A percentile compares a stretch with the other conserved stretches of the same genome.
Conservation (phyloP, 1,139 yeast species). For the Sugiyamaella xylanicola region DNA sequence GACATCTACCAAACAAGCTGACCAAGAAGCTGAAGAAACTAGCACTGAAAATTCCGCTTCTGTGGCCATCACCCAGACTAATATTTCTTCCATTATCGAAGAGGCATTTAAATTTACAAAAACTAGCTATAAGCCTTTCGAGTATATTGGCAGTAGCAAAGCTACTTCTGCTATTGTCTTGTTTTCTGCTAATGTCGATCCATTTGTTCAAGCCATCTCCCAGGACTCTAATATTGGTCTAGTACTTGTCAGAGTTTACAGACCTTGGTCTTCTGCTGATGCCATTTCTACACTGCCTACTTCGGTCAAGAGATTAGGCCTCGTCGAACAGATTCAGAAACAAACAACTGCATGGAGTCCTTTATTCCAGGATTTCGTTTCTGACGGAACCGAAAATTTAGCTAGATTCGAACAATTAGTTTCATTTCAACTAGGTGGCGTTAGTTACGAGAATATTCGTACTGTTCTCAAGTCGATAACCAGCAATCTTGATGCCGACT, state of each 20-base stretch:
- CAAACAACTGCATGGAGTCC: slow-evolving; percentile 61
- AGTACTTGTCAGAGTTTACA: slow-evolving; percentile 62
- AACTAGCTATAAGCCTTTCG: slow-evolving; percentile 43
- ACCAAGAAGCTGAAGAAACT: background rate
- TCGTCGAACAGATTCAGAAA: slow-evolving; percentile 61
- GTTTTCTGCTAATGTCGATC: slow-evolving; percentile 59
- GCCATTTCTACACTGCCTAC: slow-evolving; percentile 59
- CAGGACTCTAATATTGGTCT: slow-evolving; percentile 49
- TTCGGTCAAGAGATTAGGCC: slow-evolving; percentile 58
- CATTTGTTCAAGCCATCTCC: slow-evolving; percentile 48
- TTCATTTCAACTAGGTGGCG: slow-evolving; percentile 59
- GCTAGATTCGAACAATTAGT: slow-evolving; percentile 43
- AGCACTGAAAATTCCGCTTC: background rate
- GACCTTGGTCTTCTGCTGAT: slow-evolving; percentile 64
- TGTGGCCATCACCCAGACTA: slow-evolving; percentile 20
- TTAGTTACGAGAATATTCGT: slow-evolving; percentile 49
- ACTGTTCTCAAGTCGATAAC: slow-evolving; percentile 54
- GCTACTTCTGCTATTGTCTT: slow-evolving; percentile 59
- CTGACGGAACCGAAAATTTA: slow-evolving; percentile 41
- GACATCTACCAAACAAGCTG: background rate
- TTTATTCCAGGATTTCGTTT: slow-evolving; percentile 74
- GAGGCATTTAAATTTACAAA: slow-evolving; percentile 25
- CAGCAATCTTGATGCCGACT: slow-evolving; percentile 53
- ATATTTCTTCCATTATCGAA: slow-evolving; percentile 35
- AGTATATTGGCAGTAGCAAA: slow-evolving; percentile 45